Percentiles rank a stretch among this genome's conserved stretches.
Evolutionary conservation across 192 early-diverging fungal genomes (phyloP).

Genomic region (Umbelopsis sp.): DNA sequence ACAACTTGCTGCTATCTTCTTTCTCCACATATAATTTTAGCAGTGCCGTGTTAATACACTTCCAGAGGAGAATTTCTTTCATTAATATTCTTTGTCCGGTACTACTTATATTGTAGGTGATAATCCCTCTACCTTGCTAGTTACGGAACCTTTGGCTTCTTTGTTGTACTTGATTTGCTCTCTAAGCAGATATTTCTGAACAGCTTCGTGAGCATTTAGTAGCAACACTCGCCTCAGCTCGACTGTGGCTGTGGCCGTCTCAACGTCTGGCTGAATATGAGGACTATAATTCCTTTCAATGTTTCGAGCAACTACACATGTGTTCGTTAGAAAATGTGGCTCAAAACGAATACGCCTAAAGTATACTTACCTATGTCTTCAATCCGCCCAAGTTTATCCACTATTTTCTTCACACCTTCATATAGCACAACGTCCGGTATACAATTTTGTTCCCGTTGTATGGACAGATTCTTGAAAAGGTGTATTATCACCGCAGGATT

Average conservation of each 20-base stretch:
- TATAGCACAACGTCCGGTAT: slow-evolving; percentile 39
- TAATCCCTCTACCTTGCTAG: slow-evolving; percentile 18
- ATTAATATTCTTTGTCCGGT: too few relatives aligned
- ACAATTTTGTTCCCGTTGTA: slow-evolving; percentile 29
- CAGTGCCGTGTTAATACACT: slow-evolving; percentile 58
- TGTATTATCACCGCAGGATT: slow-evolving; percentile 61
- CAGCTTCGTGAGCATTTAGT: slow-evolving; percentile 61
- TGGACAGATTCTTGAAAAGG: slow-evolving; percentile 49
- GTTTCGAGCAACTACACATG: slow-evolving; percentile 35
- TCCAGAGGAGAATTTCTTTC: neutral
- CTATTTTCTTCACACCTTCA: slow-evolving; percentile 41
- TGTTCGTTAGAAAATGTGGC: slow-evolving; percentile 1
- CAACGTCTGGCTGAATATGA: slow-evolving; percentile 50
- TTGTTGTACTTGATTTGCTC: slow-evolving; percentile 35
- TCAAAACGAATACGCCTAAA: neutral
- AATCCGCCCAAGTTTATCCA: slow-evolving; percentile 42
- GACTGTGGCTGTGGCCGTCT: slow-evolving; percentile 38
- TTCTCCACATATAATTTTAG: slow-evolving; percentile 49
- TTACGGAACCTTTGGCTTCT: slow-evolving; percentile 16
- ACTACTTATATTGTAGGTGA: too few relatives aligned
- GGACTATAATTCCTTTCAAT: slow-evolving; percentile 40
- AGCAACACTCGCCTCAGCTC: slow-evolving; percentile 51
- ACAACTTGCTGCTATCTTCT: slow-evolving; percentile 30
- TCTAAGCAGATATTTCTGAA: slow-evolving; percentile 55
- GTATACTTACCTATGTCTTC: slow-evolving; percentile 51